These are phyloP conservation scores for Serendipita sp. DNA, from an alignment of 768 basidiomycete species.

Conservation along the genomic window DNA sequence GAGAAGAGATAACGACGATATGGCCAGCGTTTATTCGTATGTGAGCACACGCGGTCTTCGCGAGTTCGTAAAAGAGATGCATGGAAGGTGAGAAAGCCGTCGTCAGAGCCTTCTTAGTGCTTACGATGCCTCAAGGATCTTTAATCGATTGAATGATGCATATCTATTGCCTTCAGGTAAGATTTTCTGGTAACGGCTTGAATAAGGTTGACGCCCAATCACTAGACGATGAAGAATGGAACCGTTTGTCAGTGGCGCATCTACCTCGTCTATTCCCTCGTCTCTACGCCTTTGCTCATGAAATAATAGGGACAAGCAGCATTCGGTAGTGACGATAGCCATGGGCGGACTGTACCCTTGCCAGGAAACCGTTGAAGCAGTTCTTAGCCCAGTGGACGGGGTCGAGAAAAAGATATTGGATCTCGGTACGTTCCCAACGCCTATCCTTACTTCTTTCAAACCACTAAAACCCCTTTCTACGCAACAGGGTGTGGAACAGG, in stretches of 20 bases:
- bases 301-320: not conserved
- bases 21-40: constrained; percentile 1
- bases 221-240: not conserved
- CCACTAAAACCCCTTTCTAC: not conserved
- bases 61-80: constrained; percentile 1
- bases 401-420: not conserved
- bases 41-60: not conserved
- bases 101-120: not conserved
- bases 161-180: not conserved
- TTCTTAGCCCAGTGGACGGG: not conserved
- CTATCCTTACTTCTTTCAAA: not conserved
- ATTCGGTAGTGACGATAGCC: not conserved
- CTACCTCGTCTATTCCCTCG: not conserved
- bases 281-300: not conserved
- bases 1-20: not conserved
- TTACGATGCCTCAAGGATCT: not conserved
- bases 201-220: not conserved
- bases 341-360: not conserved
- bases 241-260: not conserved
- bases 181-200: not conserved
- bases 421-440: not conserved
- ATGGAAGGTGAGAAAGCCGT: not conserved
- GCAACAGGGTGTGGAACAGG: not conserved
- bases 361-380: not conserved
- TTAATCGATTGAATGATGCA: not conserved